A percentile compares a stretch with the other conserved stretches of the same genome.
Evolutionary conservation across 345 rosid genomes (phyloP).

Genomic region (Citrus glauca): DNA sequence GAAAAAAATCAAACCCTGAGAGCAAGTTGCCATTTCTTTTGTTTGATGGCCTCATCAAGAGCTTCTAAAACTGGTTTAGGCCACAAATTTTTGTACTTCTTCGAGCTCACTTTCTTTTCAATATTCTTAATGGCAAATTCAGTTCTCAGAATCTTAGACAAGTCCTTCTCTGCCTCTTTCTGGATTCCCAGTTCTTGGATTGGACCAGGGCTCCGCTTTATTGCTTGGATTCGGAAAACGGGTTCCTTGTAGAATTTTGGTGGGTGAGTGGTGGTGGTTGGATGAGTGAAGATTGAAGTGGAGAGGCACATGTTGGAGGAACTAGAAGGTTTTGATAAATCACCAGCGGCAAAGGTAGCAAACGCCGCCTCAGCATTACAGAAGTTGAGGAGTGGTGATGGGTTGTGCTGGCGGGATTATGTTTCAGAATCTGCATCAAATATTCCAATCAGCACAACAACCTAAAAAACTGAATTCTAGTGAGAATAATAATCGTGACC

Average conservation of each 20-base stretch:
- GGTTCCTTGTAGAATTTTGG: slow-evolving; percentile 28
- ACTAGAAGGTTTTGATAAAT: slow-evolving; percentile 14
- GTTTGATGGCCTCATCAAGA: slow-evolving; percentile 61
- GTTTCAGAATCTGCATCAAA: background rate
- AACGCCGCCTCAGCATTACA: background rate
- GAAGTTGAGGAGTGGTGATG: background rate
- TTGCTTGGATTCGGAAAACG: slow-evolving; percentile 4
- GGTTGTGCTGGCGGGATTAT: background rate
- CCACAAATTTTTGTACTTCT: slow-evolving; percentile 64
- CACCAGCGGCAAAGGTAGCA: background rate
- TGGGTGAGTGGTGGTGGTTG: slow-evolving; percentile 28
- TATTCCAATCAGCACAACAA: too few relatives aligned
- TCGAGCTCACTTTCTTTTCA: slow-evolving; percentile 69
- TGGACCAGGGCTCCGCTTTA: slow-evolving; percentile 22
- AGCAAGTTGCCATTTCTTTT: slow-evolving; percentile 60
- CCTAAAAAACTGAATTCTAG: too few relatives aligned
- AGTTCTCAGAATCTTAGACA: slow-evolving; percentile 61
- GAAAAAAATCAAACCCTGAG: slow-evolving; percentile 43
- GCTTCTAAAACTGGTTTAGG: slow-evolving; percentile 89
- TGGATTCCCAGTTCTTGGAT: slow-evolving; percentile 27
- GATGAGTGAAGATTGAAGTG: slow-evolving; percentile 10
- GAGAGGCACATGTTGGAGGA: background rate
- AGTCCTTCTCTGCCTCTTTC: slow-evolving; percentile 44
- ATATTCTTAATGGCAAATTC: slow-evolving; percentile 65
- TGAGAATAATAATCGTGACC: too few relatives aligned